Percentiles rank a stretch among this genome's conserved stretches.
Evolutionary conservation across 768 basidiomycete species (phyloP).

Genomic region (Suillus weaverae): DNA sequence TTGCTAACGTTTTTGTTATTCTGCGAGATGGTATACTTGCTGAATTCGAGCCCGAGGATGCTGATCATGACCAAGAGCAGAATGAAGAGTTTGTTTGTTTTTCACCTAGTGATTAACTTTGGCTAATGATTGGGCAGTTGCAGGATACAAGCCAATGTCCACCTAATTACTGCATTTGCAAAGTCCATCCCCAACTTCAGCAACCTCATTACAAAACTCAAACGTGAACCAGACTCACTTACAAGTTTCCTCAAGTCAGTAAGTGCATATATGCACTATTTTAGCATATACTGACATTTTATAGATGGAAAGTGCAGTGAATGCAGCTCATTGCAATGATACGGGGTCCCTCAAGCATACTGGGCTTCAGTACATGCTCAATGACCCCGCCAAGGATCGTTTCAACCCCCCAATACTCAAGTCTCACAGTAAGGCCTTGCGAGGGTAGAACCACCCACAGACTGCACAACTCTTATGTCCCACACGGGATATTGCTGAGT

Average conservation of each 20-base stretch:
- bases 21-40: neutral
- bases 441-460: slow-evolving; percentile 3
- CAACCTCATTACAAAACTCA: neutral
- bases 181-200: slow-evolving; percentile 2
- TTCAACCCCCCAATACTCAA: neutral
- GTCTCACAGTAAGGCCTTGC: slow-evolving; percentile 1
- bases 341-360: neutral
- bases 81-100: neutral
- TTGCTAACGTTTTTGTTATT: neutral
- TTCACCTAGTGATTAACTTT: neutral
- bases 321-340: neutral
- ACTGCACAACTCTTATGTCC: slow-evolving; percentile 1
- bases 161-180: neutral
- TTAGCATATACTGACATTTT: neutral
- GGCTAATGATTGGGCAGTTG: neutral
- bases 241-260: neutral
- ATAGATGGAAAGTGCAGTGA: slow-evolving; percentile 5
- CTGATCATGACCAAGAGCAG: neutral
- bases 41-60: neutral
- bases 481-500: neutral
- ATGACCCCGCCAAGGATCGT: neutral
- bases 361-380: slow-evolving; percentile 5
- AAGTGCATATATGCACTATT: slow-evolving; percentile 4
- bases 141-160: neutral
- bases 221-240: neutral